Evolutionary conservation across 306 rosid species (phyloP).

Genomic region (Vigna reflexopilosa): DNA sequence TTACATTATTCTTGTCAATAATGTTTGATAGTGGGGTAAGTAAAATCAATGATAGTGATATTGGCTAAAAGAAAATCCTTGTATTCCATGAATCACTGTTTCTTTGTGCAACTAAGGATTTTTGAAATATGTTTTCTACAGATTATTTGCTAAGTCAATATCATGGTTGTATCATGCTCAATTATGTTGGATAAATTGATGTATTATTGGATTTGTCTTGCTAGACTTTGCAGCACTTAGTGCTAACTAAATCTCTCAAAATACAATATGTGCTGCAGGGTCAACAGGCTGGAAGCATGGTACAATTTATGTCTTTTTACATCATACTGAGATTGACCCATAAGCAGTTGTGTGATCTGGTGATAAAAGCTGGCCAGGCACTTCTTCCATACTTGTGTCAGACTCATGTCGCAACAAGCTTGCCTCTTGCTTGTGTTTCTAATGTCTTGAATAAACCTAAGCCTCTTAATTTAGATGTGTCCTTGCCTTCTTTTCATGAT

Average conservation of each 20-base stretch:
- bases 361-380: conserved; percentile 52
- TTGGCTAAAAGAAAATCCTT: neutral
- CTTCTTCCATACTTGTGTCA: conserved; percentile 56
- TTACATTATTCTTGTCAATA: neutral
- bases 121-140: conserved; percentile 5
- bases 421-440: conserved; percentile 84
- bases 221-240: conserved; percentile 24
- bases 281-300: conserved; percentile 49
- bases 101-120: neutral
- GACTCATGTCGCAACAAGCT: conserved; percentile 56
- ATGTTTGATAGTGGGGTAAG: neutral
- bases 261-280: conserved; percentile 65
- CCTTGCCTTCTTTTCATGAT: conserved; percentile 77
- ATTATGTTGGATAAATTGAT: conserved; percentile 29
- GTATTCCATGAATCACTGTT: neutral
- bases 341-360: conserved; percentile 44
- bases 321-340: conserved; percentile 57
- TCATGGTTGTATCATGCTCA: conserved; percentile 30
- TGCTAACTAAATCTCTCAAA: conserved; percentile 36
- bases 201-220: conserved; percentile 33
- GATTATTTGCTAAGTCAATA: conserved; percentile 1
- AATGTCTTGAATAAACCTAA: conserved; percentile 78
- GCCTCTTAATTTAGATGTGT: conserved; percentile 80
- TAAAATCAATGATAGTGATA: neutral
- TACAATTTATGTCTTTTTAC: conserved; percentile 56